Percentiles rank a stretch among this genome's conserved stretches.
Conservation (phyloP, 345 rosid genomes). For the Gossypium herbaceum region DNA sequence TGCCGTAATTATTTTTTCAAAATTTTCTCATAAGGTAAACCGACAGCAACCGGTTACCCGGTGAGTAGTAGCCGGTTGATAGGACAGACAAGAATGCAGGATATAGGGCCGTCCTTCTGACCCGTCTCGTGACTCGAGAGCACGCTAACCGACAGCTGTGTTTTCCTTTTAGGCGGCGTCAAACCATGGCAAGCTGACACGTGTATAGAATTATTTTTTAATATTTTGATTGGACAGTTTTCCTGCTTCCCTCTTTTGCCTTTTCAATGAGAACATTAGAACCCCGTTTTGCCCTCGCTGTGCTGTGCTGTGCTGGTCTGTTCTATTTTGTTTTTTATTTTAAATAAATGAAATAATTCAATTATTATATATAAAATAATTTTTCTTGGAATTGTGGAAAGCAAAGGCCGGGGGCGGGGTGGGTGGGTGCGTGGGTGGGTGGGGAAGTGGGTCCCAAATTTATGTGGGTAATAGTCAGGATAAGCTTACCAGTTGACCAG, state of each 20-base stretch:
- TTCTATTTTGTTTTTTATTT: not conserved
- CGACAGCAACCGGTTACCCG: conserved; percentile 15
- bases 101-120: conserved; percentile 21
- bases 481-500: conserved; percentile 22
- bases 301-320: not conserved
- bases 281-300: not conserved
- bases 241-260: not conserved
- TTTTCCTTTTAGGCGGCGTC: conserved; percentile 15
- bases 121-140: conserved; percentile 27
- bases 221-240: not conserved
- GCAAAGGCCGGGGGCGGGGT: conserved; percentile 12
- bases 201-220: not conserved
- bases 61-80: conserved; percentile 11
- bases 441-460: conserved; percentile 20
- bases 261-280: not conserved
- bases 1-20: not conserved
- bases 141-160: conserved; percentile 37
- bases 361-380: not conserved
- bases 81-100: conserved; percentile 24
- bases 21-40: not conserved
- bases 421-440: not conserved
- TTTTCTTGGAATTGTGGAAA: conserved; percentile 13
- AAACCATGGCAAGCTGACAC: not conserved
- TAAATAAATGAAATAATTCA: not conserved
- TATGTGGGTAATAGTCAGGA: conserved; percentile 26